phyloP scores from a whole-genome alignment of 2,329 filamentous ascomycete genomes.

The Cytospora piceae region DNA sequence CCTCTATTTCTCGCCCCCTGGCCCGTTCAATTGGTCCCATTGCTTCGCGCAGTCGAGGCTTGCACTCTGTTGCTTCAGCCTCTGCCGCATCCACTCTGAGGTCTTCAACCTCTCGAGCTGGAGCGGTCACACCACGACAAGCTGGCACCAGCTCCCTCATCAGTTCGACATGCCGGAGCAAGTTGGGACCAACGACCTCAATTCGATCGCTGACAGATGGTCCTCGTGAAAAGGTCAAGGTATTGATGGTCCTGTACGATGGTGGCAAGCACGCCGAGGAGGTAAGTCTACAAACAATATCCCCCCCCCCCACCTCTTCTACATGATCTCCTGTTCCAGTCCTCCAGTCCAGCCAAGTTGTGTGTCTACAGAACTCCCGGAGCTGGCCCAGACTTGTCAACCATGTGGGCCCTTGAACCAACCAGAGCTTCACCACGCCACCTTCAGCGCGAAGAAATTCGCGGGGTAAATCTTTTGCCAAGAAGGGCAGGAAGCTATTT shows the following conservation, averaged over 20 bases:
- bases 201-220: constrained; percentile 60
- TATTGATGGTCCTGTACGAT: constrained; percentile 93
- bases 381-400: background rate
- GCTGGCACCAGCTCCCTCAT: constrained; percentile 18
- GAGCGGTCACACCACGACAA: constrained; percentile 27
- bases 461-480: background rate
- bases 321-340: constrained; percentile 8
- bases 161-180: constrained; percentile 26
- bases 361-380: background rate
- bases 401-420: background rate
- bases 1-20: constrained; percentile 31
- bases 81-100: constrained; percentile 28
- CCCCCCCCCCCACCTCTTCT: constrained; percentile 20
- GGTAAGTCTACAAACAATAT: constrained; percentile 52
- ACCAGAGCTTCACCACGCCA: background rate
- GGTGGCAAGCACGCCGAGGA: constrained; percentile 86
- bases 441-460: background rate
- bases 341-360: background rate
- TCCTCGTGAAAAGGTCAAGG: constrained; percentile 76
- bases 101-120: constrained; percentile 17
- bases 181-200: constrained; percentile 46
- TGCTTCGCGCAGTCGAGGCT: constrained; percentile 32
- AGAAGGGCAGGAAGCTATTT: constrained; percentile 1
- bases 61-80: constrained; percentile 29
- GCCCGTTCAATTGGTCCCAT: constrained; percentile 32